Percentiles rank a stretch among this genome's conserved stretches.
phyloP scores from a whole-genome alignment of 768 basidiomycete genomes.

The Calocybe gangraenosa region DNA sequence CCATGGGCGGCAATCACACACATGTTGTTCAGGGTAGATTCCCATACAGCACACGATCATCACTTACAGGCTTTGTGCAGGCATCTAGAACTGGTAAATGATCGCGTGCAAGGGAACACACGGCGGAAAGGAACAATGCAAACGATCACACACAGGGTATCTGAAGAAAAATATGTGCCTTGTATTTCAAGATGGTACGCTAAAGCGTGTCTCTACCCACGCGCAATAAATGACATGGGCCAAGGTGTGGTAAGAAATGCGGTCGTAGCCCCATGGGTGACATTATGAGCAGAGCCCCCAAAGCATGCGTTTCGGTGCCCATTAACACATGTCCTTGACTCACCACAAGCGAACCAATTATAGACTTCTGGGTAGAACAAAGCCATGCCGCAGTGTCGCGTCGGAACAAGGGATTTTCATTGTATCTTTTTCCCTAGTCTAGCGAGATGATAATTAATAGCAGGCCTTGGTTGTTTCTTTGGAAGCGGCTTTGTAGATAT shows the following conservation, averaged over 20 bases:
- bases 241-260: too few relatives aligned
- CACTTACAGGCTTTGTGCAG: constrained; percentile 1
- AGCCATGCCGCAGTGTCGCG: too few relatives aligned
- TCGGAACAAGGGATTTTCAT: constrained; percentile 43
- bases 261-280: too few relatives aligned
- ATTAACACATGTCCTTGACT: too few relatives aligned
- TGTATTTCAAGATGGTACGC: background rate
- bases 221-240: too few relatives aligned
- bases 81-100: background rate
- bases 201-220: background rate
- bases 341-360: too few relatives aligned
- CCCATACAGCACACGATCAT: constrained; percentile 4
- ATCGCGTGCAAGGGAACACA: too few relatives aligned
- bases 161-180: background rate
- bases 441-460: constrained; percentile 89
- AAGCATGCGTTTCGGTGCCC: too few relatives aligned
- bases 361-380: too few relatives aligned
- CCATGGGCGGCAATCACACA: constrained; percentile 3
- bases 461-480: constrained; percentile 64
- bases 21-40: constrained; percentile 3
- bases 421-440: constrained; percentile 72
- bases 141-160: background rate
- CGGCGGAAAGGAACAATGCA: too few relatives aligned
- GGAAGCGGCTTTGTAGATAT: constrained; percentile 50
- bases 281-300: too few relatives aligned